Conservation (phyloP, 768 basidiomycete genomes). For the Auricularia sp. region DNA sequence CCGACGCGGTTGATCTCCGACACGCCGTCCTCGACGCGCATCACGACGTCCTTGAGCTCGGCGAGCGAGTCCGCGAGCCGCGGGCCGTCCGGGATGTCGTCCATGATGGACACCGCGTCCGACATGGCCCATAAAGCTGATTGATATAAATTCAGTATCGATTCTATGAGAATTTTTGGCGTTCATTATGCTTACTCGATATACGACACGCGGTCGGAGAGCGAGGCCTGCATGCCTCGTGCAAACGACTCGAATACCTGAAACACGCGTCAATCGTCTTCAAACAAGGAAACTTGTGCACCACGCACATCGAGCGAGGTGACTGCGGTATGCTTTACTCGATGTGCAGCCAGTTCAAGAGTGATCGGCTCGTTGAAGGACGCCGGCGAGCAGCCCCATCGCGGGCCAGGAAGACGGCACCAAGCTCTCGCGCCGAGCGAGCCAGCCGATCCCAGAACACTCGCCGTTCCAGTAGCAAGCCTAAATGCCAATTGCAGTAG, state of each 20-base stretch:
- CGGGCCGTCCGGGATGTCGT: not conserved
- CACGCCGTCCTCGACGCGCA: not conserved
- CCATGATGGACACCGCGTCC: not conserved
- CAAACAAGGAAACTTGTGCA: not conserved
- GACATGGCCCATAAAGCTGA: constrained; percentile 1
- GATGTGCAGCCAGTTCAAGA: not conserved
- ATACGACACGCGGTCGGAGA: not conserved
- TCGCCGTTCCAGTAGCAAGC: not conserved
- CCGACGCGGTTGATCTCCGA: not conserved
- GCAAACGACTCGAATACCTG: constrained; percentile 3
- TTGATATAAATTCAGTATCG: no score
- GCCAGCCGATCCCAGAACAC: not conserved
- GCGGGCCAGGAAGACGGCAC: not conserved
- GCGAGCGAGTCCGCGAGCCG: not conserved
- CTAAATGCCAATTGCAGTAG: not conserved
- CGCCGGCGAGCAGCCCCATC: not conserved
- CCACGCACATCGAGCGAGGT: not conserved
- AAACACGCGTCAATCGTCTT: not conserved
- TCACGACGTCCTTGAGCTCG: not conserved
- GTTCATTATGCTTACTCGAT: not conserved
- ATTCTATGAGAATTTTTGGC: not conserved
- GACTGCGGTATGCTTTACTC: not conserved
- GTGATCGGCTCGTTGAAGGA: not conserved
- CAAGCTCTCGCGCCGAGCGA: not conserved
- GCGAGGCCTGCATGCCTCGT: not conserved